Evolutionary conservation across 495 filamentous ascomycete genomes (phyloP).

Genomic region (Penicilliopsis zonata): DNA sequence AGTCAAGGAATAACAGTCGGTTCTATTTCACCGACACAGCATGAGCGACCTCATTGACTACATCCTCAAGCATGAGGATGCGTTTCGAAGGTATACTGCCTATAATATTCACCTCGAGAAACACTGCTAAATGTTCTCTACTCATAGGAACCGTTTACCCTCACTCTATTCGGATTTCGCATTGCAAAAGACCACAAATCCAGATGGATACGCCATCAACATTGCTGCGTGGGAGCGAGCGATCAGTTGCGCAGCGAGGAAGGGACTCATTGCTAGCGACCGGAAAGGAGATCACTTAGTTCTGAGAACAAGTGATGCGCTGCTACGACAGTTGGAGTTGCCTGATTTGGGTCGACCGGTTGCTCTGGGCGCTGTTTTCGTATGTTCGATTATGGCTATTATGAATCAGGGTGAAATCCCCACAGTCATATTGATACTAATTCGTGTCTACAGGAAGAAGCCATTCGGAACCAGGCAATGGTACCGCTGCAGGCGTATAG

Average conservation of each 20-base stretch:
- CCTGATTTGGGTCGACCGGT: slow-evolving; percentile 74
- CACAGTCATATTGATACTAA: not conserved
- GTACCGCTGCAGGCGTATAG: slow-evolving; percentile 50
- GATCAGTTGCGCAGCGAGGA: slow-evolving; percentile 51
- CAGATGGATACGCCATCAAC: slow-evolving; percentile 83
- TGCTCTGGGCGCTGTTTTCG: slow-evolving; percentile 69
- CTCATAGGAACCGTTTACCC: slow-evolving; percentile 61
- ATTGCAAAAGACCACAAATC: slow-evolving; percentile 66
- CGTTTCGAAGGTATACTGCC: slow-evolving; percentile 46
- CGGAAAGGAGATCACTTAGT: slow-evolving; percentile 39
- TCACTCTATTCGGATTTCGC: slow-evolving; percentile 93
- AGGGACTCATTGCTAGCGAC: slow-evolving; percentile 40
- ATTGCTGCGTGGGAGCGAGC: slow-evolving; percentile 70
- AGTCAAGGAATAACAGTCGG: no score
- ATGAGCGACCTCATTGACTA: slow-evolving; percentile 53
- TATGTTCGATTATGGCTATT: slow-evolving; percentile 13
- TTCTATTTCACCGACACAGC: slow-evolving; percentile 6
- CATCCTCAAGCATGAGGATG: slow-evolving; percentile 48
- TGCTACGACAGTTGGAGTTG: slow-evolving; percentile 59
- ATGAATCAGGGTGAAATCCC: not conserved
- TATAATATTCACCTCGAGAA: not conserved
- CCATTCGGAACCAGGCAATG: slow-evolving; percentile 52
- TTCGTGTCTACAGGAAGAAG: slow-evolving; percentile 41
- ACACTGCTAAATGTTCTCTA: no score
- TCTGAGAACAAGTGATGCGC: slow-evolving; percentile 53